These are phyloP conservation scores for Corylus avellana DNA, from an alignment of 306 rosid species.

Conservation along the genomic window DNA sequence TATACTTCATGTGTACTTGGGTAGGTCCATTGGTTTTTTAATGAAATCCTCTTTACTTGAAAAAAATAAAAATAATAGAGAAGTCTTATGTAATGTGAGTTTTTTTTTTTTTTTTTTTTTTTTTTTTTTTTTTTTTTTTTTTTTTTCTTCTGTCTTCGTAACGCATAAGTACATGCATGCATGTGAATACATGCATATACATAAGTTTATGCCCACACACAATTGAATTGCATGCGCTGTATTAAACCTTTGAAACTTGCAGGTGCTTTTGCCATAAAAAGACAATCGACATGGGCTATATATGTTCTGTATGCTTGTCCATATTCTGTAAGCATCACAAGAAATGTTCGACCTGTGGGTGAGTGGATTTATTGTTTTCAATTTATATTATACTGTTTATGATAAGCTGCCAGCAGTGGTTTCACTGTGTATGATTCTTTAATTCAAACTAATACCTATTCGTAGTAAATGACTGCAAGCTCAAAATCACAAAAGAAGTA, in stretches of 20 bases:
- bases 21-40: no score
- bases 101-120: not conserved
- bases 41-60: no score
- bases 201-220: not conserved
- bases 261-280: constrained; percentile 99
- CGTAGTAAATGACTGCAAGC: constrained; percentile 11
- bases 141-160: not conserved
- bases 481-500: not conserved
- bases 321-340: constrained; percentile 95
- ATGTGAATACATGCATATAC: not conserved
- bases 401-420: constrained; percentile 6
- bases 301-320: constrained; percentile 95
- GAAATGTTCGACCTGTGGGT: constrained; percentile 99
- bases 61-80: not conserved
- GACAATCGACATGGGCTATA: constrained; percentile 93
- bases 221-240: not conserved
- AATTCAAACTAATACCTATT: not conserved
- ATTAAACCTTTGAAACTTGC: constrained; percentile 41
- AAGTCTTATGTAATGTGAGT: not conserved
- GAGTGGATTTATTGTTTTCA: constrained; percentile 37
- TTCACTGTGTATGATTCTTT: constrained; percentile 10
- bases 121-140: not conserved
- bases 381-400: constrained; percentile 16
- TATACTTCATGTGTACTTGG: no score
- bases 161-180: not conserved